Evolutionary conservation across 2,329 filamentous ascomycete species (phyloP), one percentile per base, ranked within the genome.

Genomic region (Fonsecaea monophora): DNA sequence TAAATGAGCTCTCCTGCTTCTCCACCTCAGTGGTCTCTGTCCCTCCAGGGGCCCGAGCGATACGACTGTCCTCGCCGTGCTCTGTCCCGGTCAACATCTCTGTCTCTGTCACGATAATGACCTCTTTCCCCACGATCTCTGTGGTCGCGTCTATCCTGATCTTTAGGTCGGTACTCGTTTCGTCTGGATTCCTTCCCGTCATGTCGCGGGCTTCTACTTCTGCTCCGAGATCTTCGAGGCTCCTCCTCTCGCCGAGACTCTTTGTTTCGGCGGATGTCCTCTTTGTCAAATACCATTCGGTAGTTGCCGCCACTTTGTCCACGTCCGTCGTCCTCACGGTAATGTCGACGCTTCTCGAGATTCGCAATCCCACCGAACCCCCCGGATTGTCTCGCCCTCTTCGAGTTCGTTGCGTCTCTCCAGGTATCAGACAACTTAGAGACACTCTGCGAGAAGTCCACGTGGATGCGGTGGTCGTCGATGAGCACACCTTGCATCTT

Each of bases 401-500:
- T 97, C 48, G 85, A 86, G 75, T 96, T 96, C 21, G 94, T 92
- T 50, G 90, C 89, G 67, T 88, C 90, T 69, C 95, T 87, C 95
- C 95, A 99, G 15, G 89, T 89, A 69, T 96, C 92, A 54, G 92
- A 95, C 7, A 99, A 81, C 76, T 92, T 94, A 69, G 87, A 89
- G 10, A 90, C 95, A 76, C 92, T 97, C 81, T 99, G 95, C 10
- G 94, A 97, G 79, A 99, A 99, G 80, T 99, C 95, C 64, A 99
- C 95, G 76, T 99, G 95, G 70, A 99, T 99, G 50, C 95, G 90
- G 71, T 97, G 92, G 74, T 99, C 95, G 75, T 99, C 95, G 71
- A 99, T 98, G 63, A 99, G 82, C 1, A 98, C 94, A 1, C 90
- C 92, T 78, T 99, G 93, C 95, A 99, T 99, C 81, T 99, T 99